Conservation (phyloP, 495 filamentous ascomycete genomes). For the Parathielavia appendiculata region DNA sequence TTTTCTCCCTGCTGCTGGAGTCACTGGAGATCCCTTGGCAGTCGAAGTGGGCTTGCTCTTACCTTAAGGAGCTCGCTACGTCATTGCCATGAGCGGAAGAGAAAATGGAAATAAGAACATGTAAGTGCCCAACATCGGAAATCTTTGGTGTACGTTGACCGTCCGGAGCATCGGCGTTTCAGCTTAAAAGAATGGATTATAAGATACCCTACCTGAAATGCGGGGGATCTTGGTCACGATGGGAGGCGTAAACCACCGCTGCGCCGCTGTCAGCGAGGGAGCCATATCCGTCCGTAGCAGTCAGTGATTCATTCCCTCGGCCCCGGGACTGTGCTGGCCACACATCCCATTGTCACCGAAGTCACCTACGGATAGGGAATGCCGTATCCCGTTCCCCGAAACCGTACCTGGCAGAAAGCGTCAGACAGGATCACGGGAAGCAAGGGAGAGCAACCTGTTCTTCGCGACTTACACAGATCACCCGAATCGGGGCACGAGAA, state of each 20-base stretch:
- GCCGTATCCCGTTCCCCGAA: too few species aligned
- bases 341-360: too few species aligned
- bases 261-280: conserved; percentile 2
- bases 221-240: neutral
- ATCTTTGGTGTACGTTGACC: too few species aligned
- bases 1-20: neutral
- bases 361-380: too few species aligned
- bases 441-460: neutral
- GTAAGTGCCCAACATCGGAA: too few species aligned
- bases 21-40: neutral
- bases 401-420: neutral
- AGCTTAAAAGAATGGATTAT: neutral
- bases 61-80: neutral
- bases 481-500: neutral
- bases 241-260: neutral
- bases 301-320: too few species aligned
- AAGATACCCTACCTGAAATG: neutral
- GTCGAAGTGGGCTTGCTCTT: neutral
- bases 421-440: too few species aligned
- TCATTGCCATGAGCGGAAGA: neutral
- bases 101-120: neutral
- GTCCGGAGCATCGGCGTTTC: neutral
- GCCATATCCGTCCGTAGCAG: too few species aligned
- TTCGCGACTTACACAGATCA: neutral
- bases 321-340: too few species aligned